Evolutionary conservation across 805 yeast genomes (phyloP).

Genomic region (Dipodascus albidus): DNA sequence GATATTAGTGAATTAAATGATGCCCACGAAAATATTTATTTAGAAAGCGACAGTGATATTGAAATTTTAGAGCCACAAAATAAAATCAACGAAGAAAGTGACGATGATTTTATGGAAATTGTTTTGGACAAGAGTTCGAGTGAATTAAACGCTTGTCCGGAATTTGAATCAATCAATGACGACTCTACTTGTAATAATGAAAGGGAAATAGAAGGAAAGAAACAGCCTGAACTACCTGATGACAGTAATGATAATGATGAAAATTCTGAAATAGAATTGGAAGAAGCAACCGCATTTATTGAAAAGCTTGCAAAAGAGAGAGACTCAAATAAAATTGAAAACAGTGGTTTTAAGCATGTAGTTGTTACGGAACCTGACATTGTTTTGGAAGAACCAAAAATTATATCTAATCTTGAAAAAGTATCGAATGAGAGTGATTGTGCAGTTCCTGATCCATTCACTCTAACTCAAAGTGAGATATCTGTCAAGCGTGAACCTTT

Average conservation of each 20-base stretch:
- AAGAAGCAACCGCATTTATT: not conserved
- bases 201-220: too few relatives aligned
- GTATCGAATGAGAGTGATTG: not conserved
- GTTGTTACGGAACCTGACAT: too few relatives aligned
- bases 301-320: not conserved
- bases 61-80: slow-evolving; percentile 4
- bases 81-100: slow-evolving; percentile 21
- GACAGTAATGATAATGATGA: slow-evolving; percentile 5
- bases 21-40: slow-evolving; percentile 4
- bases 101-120: slow-evolving; percentile 8
- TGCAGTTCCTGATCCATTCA: not conserved
- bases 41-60: slow-evolving; percentile 2
- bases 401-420: not conserved
- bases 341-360: too few relatives aligned
- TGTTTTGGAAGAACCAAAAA: too few relatives aligned
- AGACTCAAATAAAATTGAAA: not conserved
- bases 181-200: too few relatives aligned
- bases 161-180: too few relatives aligned
- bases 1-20: slow-evolving; percentile 35
- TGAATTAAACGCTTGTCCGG: not conserved
- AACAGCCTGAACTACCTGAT: too few relatives aligned
- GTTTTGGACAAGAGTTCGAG: not conserved
- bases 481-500: not conserved
- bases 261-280: slow-evolving; percentile 5
- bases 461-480: not conserved